Evolutionary conservation across 1,139 yeast species (phyloP).

Genomic region (Protomyces arabidopsidicola): DNA sequence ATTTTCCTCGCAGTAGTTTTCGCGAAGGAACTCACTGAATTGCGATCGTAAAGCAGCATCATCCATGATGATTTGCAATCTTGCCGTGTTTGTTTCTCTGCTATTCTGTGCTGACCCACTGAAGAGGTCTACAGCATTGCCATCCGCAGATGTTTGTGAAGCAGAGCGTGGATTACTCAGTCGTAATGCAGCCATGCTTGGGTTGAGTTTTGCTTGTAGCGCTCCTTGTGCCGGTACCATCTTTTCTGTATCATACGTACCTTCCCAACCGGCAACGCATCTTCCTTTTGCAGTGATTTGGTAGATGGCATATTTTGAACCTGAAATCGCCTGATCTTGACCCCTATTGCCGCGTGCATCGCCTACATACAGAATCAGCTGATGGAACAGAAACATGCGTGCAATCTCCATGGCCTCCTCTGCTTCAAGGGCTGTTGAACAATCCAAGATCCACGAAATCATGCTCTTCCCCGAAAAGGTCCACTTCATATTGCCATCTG

Average conservation of each 20-base stretch:
- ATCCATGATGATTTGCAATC: slow-evolving; percentile 49
- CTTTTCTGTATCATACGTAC: not conserved
- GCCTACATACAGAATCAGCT: slow-evolving; percentile 48
- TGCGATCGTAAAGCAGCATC: slow-evolving; percentile 78
- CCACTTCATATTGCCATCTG: slow-evolving; percentile 40
- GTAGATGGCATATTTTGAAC: slow-evolving; percentile 43
- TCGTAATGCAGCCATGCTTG: not conserved
- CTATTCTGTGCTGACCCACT: not conserved
- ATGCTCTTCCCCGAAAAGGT: slow-evolving; percentile 72
- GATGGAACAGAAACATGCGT: slow-evolving; percentile 50
- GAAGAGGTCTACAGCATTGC: not conserved
- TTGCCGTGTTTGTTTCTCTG: slow-evolving; percentile 28
- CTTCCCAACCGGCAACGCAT: slow-evolving; percentile 43
- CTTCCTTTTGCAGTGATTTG: slow-evolving; percentile 44
- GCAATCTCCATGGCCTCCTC: slow-evolving; percentile 62
- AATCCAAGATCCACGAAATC: slow-evolving; percentile 84
- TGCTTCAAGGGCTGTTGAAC: slow-evolving; percentile 62
- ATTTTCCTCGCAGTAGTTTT: slow-evolving; percentile 69
- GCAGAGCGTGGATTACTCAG: not conserved
- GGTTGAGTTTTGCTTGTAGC: not conserved
- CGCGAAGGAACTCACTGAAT: slow-evolving; percentile 59
- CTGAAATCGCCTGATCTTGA: slow-evolving; percentile 29
- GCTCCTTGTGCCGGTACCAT: not conserved
- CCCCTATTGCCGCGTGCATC: slow-evolving; percentile 35
- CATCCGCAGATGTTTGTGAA: not conserved